These are phyloP conservation scores for Ephemerocybe angulata DNA, from an alignment of 768 basidiomycete species.

Conservation along the genomic window DNA sequence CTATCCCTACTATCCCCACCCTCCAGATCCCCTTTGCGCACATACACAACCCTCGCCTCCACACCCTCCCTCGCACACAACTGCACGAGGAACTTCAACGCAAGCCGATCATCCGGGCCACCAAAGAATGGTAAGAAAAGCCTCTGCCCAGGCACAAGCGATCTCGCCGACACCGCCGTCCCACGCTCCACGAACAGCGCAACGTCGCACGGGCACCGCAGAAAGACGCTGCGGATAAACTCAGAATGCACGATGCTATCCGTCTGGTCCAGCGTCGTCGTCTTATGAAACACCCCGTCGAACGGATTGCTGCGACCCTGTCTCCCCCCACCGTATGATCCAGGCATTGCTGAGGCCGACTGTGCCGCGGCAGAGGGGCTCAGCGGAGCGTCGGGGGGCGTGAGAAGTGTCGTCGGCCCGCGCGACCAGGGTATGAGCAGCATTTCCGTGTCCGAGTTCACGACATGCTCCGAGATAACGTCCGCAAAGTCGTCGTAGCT, in stretches of 20 bases:
- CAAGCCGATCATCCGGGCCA: conserved; percentile 89
- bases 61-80: conserved; percentile 59
- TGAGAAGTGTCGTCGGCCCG: conserved; percentile 27
- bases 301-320: conserved; percentile 62
- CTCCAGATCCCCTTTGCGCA: no score
- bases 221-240: conserved; percentile 81
- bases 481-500: conserved; percentile 68
- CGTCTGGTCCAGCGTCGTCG: conserved; percentile 45
- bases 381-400: neutral
- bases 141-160: conserved; percentile 41
- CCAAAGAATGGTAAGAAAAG: conserved; percentile 90
- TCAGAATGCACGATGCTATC: conserved; percentile 67
- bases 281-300: conserved; percentile 69
- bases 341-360: conserved; percentile 10
- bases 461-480: conserved; percentile 59
- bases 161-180: conserved; percentile 26
- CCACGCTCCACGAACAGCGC: conserved; percentile 84
- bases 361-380: conserved; percentile 18
- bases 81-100: conserved; percentile 78
- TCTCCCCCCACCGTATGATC: conserved; percentile 20
- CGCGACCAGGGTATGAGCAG: conserved; percentile 84
- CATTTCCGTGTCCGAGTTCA: conserved; percentile 59
- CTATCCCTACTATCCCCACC: conserved; percentile 32
- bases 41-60: conserved; percentile 72
- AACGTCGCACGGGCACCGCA: conserved; percentile 68